These are phyloP conservation scores for Xenosphaeropsis pyriputrescens DNA, from an alignment of 2,329 filamentous ascomycete species.

Conservation along the genomic window DNA sequence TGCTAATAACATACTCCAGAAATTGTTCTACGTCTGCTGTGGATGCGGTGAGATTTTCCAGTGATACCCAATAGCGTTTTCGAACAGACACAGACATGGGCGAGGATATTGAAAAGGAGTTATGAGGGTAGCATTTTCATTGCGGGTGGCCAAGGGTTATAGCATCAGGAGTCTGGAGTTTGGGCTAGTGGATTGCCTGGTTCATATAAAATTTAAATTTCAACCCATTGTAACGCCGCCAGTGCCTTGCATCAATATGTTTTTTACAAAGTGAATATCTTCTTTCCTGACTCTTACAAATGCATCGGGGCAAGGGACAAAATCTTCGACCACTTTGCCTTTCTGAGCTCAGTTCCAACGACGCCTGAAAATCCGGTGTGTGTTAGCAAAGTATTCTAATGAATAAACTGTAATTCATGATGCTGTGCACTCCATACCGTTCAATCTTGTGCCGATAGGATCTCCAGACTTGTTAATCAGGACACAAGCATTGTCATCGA, in stretches of 20 bases:
- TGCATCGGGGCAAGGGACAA: constrained; percentile 83
- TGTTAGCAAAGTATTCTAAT: background rate
- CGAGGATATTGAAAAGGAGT: constrained; percentile 1
- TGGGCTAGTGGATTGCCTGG: background rate
- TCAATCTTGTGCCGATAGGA: constrained; percentile 84
- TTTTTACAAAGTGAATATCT: constrained; percentile 15
- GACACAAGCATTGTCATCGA: constrained; percentile 97
- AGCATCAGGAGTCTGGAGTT: constrained; percentile 1
- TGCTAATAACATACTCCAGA: constrained; percentile 33
- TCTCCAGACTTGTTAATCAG: constrained; percentile 94
- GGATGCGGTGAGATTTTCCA: constrained; percentile 80
- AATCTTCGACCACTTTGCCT: constrained; percentile 98
- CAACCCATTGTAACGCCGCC: constrained; percentile 9
- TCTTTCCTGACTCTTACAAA: constrained; percentile 42
- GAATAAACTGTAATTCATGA: constrained; percentile 3
- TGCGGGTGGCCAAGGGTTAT: background rate
- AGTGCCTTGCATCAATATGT: constrained; percentile 6
- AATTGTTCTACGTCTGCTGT: constrained; percentile 90
- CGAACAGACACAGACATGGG: background rate
- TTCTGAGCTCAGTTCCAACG: constrained; percentile 76
- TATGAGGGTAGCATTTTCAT: background rate
- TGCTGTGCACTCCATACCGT: constrained; percentile 32
- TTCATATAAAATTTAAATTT: constrained; percentile 2
- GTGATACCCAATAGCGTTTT: constrained; percentile 17
- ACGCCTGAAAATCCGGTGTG: constrained; percentile 37